A percentile compares a stretch with the other conserved stretches of the same genome.
Conservation (phyloP, 306 rosid species). For the Cucumis cinereus region DNA sequence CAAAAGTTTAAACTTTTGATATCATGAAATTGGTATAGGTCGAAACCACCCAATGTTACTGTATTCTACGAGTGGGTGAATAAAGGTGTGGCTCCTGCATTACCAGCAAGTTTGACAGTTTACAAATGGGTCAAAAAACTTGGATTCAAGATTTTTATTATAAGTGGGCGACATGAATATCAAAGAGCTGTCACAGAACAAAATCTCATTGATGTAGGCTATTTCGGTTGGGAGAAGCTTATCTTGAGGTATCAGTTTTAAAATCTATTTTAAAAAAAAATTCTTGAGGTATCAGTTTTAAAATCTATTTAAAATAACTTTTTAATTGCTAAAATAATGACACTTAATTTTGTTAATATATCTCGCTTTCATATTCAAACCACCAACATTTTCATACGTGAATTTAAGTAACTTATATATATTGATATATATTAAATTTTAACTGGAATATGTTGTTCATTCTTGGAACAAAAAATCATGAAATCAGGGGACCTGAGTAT, state of each 20-base stretch:
- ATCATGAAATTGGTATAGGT: conserved; percentile 14
- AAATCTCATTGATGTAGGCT: conserved; percentile 56
- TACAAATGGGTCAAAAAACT: conserved; percentile 30
- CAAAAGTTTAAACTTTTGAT: too few species aligned
- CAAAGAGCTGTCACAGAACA: conserved; percentile 47
- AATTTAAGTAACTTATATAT: too few species aligned
- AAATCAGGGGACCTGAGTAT: conserved; percentile 51
- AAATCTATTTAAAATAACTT: too few species aligned
- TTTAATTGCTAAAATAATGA: too few species aligned
- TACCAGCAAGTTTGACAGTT: conserved; percentile 45
- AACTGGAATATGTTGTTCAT: too few species aligned
- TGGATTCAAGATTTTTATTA: conserved; percentile 55
- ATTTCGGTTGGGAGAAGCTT: background rate
- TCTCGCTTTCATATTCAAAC: too few species aligned
- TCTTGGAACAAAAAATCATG: background rate
- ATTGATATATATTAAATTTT: too few species aligned
- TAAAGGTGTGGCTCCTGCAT: conserved; percentile 54
- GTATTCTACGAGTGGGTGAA: conserved; percentile 58
- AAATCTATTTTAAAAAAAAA: too few species aligned
- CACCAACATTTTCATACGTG: too few species aligned
- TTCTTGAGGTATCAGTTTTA: too few species aligned
- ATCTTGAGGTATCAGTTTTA: too few species aligned
- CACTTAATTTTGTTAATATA: too few species aligned
- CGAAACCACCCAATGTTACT: conserved; percentile 33
- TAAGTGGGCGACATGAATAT: conserved; percentile 61